Evolutionary conservation across 2,329 filamentous ascomycete genomes (phyloP), one percentile per base, ranked within the genome.

Genomic region (Pseudogymnoascus sp.): DNA sequence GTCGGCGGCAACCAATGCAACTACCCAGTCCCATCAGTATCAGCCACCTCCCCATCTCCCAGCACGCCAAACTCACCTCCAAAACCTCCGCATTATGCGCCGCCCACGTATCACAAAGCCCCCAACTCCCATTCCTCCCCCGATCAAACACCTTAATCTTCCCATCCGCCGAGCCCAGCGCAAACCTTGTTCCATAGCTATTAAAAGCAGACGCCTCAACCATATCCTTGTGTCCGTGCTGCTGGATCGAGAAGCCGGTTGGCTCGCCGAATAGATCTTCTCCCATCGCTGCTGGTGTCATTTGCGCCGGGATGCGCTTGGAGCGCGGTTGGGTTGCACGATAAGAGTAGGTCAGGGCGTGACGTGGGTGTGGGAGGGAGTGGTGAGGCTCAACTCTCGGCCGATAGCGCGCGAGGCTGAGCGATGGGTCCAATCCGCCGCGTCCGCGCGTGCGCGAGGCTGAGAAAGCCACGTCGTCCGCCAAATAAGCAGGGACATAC

Each of bases 1-100:
- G 90, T 93, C 0, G 92, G 90, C 0, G 92, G 91, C 64, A 96
- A 90, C 93, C 93, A 97, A 81, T 95, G 91, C 63, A 96, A 86
- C 90, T 93, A 57, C 8, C 39, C 68, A 11, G 4, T 2, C 11
- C 31, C 31, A 34, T 70, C 66, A 69, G 66, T 62, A 31, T n/a
- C 11, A 51, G 64, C 21, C 63, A 61, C 47, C 63, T 31, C 31
- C 29, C 57, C 64, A 12, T 62, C 26, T 34, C 36, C 65, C 57
- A 39, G 51, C 62, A 57, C 61, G 65, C 65, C 66, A 39, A 63
- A 77, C 80, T 76, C 78, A 92, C 90, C 82, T 96, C 91, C 66
- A 92, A 81, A 66, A 97, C 89, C 76, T 97, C 92, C 60, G 91
- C 91, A 73, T 91, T 89, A 74, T 97, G 93, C 16, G 91, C 93